phyloP scores from a whole-genome alignment of 1,284 basidiomycete genomes.

The Gomphus sp. region DNA sequence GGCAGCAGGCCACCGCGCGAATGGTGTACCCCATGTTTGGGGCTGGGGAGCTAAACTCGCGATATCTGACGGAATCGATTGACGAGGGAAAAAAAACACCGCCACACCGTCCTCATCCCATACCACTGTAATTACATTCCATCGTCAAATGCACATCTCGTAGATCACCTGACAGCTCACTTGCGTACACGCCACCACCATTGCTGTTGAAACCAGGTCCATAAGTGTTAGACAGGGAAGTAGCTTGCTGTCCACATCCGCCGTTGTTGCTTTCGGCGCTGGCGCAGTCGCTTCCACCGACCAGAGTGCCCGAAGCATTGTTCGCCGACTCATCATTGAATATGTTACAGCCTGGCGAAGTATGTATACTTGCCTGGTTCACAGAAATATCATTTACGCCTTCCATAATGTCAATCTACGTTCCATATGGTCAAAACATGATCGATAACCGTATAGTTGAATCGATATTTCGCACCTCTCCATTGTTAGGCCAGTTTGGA shows the following conservation, averaged over 20 bases:
- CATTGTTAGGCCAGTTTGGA: constrained; percentile 8
- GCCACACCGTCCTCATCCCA: constrained; percentile 69
- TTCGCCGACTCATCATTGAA: constrained; percentile 32
- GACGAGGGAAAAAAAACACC: constrained; percentile 75
- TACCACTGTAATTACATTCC: constrained; percentile 38
- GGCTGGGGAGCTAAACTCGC: constrained; percentile 57
- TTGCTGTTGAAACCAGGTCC: constrained; percentile 61
- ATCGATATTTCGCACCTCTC: constrained; percentile 14
- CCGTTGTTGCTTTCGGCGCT: constrained; percentile 55
- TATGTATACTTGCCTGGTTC: constrained; percentile 78
- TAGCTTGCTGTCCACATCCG: constrained; percentile 44
- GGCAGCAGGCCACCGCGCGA: constrained; percentile 64
- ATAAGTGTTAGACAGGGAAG: constrained; percentile 28
- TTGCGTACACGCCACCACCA: constrained; percentile 76
- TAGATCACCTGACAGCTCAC: constrained; percentile 31
- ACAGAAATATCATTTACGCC: constrained; percentile 70
- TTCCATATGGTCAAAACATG: background rate
- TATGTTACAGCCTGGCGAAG: constrained; percentile 60
- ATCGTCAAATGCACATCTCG: background rate
- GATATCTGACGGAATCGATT: constrained; percentile 68
- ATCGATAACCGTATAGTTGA: background rate
- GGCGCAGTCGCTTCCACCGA: constrained; percentile 62
- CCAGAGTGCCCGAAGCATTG: constrained; percentile 49
- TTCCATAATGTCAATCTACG: constrained; percentile 85
- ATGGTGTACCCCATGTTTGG: constrained; percentile 62